phyloP scores from a whole-genome alignment of 2,329 filamentous ascomycete genomes.

The Ophiocordyceps robertsii region DNA sequence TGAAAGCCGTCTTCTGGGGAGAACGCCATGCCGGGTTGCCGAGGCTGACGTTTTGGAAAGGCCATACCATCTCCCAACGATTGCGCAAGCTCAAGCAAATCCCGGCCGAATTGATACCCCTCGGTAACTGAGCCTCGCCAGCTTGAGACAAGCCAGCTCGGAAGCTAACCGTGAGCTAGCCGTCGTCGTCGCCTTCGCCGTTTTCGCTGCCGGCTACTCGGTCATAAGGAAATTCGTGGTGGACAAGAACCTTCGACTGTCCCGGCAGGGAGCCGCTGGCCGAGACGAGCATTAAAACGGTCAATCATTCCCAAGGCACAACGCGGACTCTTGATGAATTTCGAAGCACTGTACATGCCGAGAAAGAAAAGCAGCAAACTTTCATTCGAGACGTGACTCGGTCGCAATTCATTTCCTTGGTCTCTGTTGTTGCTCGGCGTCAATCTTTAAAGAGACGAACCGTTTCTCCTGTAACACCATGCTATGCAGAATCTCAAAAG shows the following conservation, averaged over 20 bases:
- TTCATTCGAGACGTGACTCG: not conserved
- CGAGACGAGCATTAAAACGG: constrained; percentile 21
- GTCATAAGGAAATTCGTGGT: constrained; percentile 66
- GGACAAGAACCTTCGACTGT: constrained; percentile 87
- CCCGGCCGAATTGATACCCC: constrained; percentile 85
- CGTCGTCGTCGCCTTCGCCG: constrained; percentile 74
- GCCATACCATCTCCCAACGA: constrained; percentile 93
- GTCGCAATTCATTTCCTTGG: not conserved
- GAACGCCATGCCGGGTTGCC: no score
- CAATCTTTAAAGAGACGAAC: not conserved
- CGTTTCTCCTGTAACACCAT: constrained; percentile 24
- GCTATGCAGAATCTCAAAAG: constrained; percentile 24
- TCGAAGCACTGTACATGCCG: constrained; percentile 7
- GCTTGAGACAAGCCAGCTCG: not conserved
- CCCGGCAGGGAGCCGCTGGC: constrained; percentile 46
- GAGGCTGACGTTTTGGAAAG: constrained; percentile 29
- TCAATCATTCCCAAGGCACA: constrained; percentile 1
- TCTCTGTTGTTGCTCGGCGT: not conserved
- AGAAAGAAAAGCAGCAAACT: constrained; percentile 4
- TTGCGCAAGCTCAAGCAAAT: constrained; percentile 80
- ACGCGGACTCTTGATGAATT: constrained; percentile 2
- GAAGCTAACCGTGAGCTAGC: constrained; percentile 31
- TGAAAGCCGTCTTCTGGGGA: constrained; percentile 1
- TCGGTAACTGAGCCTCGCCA: constrained; percentile 46
- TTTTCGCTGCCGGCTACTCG: constrained; percentile 73